Percentiles rank a stretch among this genome's conserved stretches.
These are phyloP conservation scores for Suaeda aralocaspica DNA, from an alignment of 148 eudicot species.

Conservation along the genomic window DNA sequence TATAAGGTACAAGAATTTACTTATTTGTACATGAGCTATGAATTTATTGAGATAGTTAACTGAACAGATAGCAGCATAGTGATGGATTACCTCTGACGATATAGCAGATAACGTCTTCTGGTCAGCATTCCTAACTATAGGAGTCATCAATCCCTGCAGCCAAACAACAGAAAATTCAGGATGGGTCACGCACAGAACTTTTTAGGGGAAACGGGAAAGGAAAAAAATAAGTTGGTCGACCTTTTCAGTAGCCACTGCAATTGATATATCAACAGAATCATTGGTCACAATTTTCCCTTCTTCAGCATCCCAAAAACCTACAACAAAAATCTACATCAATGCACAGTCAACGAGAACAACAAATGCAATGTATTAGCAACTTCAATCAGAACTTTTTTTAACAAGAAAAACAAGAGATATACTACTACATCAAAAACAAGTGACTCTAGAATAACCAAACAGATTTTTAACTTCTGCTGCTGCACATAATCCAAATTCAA, in stretches of 20 bases:
- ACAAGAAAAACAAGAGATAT: not conserved
- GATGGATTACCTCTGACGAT: conserved; percentile 64
- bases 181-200: not conserved
- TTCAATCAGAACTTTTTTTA: not conserved
- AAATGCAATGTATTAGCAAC: not conserved
- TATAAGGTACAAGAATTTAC: no score
- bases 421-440: not conserved
- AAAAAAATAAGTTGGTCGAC: conserved; percentile 29
- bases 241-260: conserved; percentile 99
- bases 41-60: not conserved
- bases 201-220: no score
- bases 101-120: conserved; percentile 91
- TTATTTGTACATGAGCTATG: not conserved
- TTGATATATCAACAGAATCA: conserved; percentile 83
- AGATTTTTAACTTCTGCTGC: not conserved
- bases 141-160: conserved; percentile 96
- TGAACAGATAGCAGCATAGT: conserved; percentile 9
- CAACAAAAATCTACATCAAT: conserved; percentile 23
- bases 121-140: conserved; percentile 84
- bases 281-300: conserved; percentile 57
- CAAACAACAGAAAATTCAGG: conserved; percentile 17
- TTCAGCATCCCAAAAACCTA: conserved; percentile 80
- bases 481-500: not conserved
- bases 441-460: not conserved
- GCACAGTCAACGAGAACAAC: not conserved